phyloP scores from a whole-genome alignment of 441 rosid genomes.

The Gossypium trilobum region DNA sequence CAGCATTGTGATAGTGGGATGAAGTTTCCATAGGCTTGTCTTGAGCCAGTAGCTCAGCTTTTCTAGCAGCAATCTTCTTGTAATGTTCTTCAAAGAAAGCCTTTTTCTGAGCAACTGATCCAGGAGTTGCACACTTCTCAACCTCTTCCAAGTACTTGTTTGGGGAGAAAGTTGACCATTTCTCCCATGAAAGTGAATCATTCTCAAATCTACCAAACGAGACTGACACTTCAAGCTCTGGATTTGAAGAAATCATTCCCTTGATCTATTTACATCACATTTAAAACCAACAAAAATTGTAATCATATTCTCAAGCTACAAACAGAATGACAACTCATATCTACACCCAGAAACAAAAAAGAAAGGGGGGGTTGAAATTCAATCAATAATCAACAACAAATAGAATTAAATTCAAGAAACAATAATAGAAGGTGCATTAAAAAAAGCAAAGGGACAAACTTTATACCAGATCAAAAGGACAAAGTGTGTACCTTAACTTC shows the following conservation, averaged over 20 bases:
- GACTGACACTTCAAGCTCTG: constrained; percentile 61
- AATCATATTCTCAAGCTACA: constrained; percentile 22
- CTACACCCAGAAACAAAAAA: neutral
- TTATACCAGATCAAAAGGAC: constrained; percentile 28
- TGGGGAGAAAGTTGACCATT: constrained; percentile 83
- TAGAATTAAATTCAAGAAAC: constrained; percentile 17
- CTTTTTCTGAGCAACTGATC: constrained; percentile 86
- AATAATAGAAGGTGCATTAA: constrained; percentile 18
- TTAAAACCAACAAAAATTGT: constrained; percentile 23
- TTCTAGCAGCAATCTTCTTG: constrained; percentile 76
- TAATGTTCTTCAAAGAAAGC: constrained; percentile 96
- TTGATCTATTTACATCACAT: constrained; percentile 41
- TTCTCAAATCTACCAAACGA: constrained; percentile 91
- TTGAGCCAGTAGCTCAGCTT: constrained; percentile 67
- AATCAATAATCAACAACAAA: constrained; percentile 8
- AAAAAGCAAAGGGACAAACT: constrained; percentile 16
- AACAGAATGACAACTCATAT: constrained; percentile 23
- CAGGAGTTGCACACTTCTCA: constrained; percentile 89
- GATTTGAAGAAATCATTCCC: constrained; percentile 37
- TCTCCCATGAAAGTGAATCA: constrained; percentile 95
- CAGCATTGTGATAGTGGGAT: constrained; percentile 23
- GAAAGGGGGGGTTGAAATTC: neutral
- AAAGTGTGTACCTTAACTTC: constrained; percentile 48
- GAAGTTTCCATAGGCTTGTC: constrained; percentile 45
- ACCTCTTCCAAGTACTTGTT: constrained; percentile 96